phyloP scores from a whole-genome alignment of 2,329 filamentous ascomycete genomes.

The Calonectria fujianensis region DNA sequence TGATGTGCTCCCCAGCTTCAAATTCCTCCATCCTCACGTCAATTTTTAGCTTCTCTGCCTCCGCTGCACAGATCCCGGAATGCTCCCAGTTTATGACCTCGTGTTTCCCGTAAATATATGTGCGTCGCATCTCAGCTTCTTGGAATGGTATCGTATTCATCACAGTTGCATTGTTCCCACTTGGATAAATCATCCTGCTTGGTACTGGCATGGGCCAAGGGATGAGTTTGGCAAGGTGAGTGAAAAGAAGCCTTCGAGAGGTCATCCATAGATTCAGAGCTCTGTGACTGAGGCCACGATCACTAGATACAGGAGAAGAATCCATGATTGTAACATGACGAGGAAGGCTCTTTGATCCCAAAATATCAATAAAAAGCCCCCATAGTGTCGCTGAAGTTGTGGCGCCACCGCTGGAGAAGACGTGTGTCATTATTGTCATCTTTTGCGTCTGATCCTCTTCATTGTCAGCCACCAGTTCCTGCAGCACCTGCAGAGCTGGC shows the following conservation, averaged over 20 bases:
- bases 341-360: background rate
- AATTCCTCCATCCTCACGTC: background rate
- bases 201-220: background rate
- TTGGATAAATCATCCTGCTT: background rate
- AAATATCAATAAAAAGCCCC: background rate
- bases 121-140: background rate
- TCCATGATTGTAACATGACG: background rate
- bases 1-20: background rate
- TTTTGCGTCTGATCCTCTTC: background rate
- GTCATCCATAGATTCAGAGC: background rate
- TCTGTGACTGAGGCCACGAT: background rate
- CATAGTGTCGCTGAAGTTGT: background rate
- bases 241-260: background rate
- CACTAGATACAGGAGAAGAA: background rate
- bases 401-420: background rate
- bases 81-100: background rate
- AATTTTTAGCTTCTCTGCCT: background rate
- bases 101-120: background rate
- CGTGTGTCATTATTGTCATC: background rate
- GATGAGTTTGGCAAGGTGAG: background rate
- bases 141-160: background rate
- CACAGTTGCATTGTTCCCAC: background rate
- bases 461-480: background rate
- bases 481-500: background rate
- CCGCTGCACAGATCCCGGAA: too few relatives aligned